Percentiles rank a stretch among this genome's conserved stretches.
These are phyloP conservation scores for Aspergillus ustus DNA, from an alignment of 2,329 filamentous ascomycete genomes.

Conservation along the genomic window DNA sequence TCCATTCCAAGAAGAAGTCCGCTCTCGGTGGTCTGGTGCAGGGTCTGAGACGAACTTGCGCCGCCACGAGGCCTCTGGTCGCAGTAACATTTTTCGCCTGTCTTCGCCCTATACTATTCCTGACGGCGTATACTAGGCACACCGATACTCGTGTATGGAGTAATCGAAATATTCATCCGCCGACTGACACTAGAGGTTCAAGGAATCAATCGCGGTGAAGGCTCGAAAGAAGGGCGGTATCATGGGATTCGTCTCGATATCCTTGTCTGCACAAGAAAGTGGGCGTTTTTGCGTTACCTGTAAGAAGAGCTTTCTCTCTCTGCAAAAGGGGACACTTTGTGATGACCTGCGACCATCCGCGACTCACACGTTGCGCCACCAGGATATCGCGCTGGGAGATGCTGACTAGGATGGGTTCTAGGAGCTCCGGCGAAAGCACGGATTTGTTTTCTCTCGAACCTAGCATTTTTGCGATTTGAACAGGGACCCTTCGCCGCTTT, in stretches of 20 bases:
- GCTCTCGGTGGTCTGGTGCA: not conserved
- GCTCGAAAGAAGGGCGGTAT: not conserved
- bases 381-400: not conserved
- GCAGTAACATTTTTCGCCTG: not conserved
- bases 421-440: not conserved
- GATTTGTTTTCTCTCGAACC: not conserved
- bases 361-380: not conserved
- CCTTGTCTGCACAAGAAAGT: not conserved
- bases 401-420: not conserved
- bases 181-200: not conserved
- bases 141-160: not conserved
- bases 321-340: not conserved
- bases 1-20: not conserved
- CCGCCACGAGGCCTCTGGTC: not conserved
- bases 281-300: not conserved
- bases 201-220: not conserved
- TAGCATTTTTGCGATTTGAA: not conserved
- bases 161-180: not conserved
- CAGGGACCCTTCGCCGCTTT: not conserved
- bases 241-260: not conserved
- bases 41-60: not conserved
- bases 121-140: not conserved
- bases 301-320: not conserved
- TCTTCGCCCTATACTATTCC: not conserved
- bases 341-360: not conserved